Conservation (phyloP, 768 basidiomycete genomes). For the Suillus subalutaceus region DNA sequence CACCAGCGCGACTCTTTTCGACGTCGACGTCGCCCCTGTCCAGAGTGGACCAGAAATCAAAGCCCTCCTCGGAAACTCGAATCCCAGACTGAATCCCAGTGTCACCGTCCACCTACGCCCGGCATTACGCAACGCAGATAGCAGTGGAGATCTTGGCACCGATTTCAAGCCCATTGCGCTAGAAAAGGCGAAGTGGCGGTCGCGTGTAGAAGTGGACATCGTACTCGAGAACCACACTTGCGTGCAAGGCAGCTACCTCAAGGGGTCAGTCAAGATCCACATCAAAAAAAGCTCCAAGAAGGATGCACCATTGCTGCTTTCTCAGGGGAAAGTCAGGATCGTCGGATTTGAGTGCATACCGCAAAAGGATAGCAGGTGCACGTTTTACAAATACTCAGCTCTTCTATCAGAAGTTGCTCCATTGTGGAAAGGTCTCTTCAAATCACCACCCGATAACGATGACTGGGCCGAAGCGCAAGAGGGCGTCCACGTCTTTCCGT, state of each 20-base stretch:
- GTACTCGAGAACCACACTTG: conserved; percentile 72
- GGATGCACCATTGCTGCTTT: conserved; percentile 61
- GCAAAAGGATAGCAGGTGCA: conserved; percentile 60
- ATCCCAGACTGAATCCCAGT: conserved; percentile 56
- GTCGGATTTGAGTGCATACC: conserved; percentile 82
- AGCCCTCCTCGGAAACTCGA: conserved; percentile 62
- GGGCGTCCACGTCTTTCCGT: conserved; percentile 73
- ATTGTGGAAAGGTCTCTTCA: conserved; percentile 45
- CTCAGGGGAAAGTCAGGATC: conserved; percentile 76
- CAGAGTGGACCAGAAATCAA: conserved; percentile 61
- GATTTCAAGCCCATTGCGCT: conserved; percentile 43
- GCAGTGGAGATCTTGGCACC: conserved; percentile 14
- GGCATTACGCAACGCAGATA: conserved; percentile 14
- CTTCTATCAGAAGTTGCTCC: conserved; percentile 53
- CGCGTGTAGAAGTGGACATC: conserved; percentile 83
- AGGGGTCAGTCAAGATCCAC: conserved; percentile 68
- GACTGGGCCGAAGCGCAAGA: conserved; percentile 65
- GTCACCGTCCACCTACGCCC: conserved; percentile 44
- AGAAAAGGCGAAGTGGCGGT: conserved; percentile 72
- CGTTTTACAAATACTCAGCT: conserved; percentile 79
- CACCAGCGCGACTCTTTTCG: conserved; percentile 57
- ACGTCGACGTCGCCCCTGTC: conserved; percentile 48
- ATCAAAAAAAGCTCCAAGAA: conserved; percentile 60
- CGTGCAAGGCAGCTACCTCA: conserved; percentile 78
- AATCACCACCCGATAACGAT: conserved; percentile 53